Evolutionary conservation across 2,329 filamentous ascomycete genomes (phyloP), one percentile per base, ranked within the genome.

Genomic region (Calonectria henricotiae): DNA sequence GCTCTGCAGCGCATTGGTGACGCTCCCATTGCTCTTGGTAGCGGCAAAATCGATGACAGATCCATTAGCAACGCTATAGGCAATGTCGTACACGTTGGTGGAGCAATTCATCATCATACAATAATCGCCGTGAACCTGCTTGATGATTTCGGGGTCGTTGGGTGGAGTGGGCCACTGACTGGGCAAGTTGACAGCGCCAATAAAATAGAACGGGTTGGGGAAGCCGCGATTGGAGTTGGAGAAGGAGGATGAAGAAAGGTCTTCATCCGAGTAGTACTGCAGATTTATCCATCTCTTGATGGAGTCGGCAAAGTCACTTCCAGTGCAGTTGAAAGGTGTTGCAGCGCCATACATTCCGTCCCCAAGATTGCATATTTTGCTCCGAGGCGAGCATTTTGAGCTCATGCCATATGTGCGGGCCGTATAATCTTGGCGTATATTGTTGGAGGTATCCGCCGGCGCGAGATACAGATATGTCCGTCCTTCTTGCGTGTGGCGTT

Each of bases 71-170:
- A 55, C 11, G 20, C 32, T 37, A 30, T 55, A 55, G 11, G 51
- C 39, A n/a, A 55, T 55, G 20, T 55, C 51, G 32, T 39, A 55
- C 17, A 55, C 51, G 3, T 20, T 55, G 1, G 51, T 55, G 5
- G 51, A 39, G 17, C 51, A 55, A 12, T 55, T 55, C 32, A 39
- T 55, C 11, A 55, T 55, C n/a, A 55, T 5, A 7, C n/a, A 35
- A 5, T 30, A 30, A 17, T 55, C 20, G 1, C 5, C 4, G n/a
- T 25, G 32, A 6, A 17, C 3, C 32, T 39, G 17, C n/a, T 5
- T 39, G 32, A 39, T 15, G 32, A 55, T 55, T 55, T 55, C 51
- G 2, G 51, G 20, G 30, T 55, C 49, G 4, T 37, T 11, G 1
- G 17, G 2, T 15, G 51, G 51, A 6, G 32, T n/a, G n/a, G 51